Percentiles rank a stretch among this genome's conserved stretches.
These are phyloP conservation scores for Beauveria caledonica DNA, from an alignment of 2,329 filamentous ascomycete species.

Conservation along the genomic window DNA sequence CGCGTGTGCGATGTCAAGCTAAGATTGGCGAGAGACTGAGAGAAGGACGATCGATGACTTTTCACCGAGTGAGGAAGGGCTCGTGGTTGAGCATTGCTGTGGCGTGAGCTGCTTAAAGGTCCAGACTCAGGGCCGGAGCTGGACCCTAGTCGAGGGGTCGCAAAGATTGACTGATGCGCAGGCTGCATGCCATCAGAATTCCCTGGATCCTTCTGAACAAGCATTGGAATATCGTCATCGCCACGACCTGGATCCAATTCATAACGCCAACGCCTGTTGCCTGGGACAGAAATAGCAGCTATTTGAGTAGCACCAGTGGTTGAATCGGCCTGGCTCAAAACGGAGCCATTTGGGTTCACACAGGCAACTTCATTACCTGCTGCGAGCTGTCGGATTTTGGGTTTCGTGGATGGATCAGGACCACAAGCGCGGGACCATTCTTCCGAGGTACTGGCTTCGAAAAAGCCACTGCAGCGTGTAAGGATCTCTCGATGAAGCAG, in stretches of 20 bases:
- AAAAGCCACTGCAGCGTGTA: slow-evolving; percentile 86
- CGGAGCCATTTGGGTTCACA: slow-evolving; percentile 4
- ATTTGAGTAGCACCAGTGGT: not conserved
- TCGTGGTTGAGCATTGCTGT: slow-evolving; percentile 45
- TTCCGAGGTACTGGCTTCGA: slow-evolving; percentile 74
- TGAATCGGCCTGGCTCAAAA: slow-evolving; percentile 9
- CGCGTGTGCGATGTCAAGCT: slow-evolving; percentile 32
- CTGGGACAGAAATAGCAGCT: slow-evolving; percentile 3
- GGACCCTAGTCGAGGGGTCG: slow-evolving; percentile 16
- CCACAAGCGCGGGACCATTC: slow-evolving; percentile 51
- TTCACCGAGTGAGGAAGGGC: slow-evolving; percentile 13
- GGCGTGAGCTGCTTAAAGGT: slow-evolving; percentile 21
- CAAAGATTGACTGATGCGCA: slow-evolving; percentile 24
- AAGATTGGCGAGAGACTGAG: slow-evolving; percentile 81
- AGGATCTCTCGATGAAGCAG: slow-evolving; percentile 81
- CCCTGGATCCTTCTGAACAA: slow-evolving; percentile 64
- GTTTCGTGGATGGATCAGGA: slow-evolving; percentile 6
- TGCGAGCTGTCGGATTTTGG: slow-evolving; percentile 16
- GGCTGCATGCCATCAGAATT: slow-evolving; percentile 17
- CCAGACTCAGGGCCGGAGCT: slow-evolving; percentile 41
- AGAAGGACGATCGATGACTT: slow-evolving; percentile 45
- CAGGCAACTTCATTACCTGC: slow-evolving; percentile 38
- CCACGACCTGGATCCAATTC: slow-evolving; percentile 71
- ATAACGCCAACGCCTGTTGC: slow-evolving; percentile 66
- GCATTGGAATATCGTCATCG: slow-evolving; percentile 73